These are phyloP conservation scores for Zoysia pacifica DNA, from an alignment of 176 grass and related monocot species.

Conservation along the genomic window DNA sequence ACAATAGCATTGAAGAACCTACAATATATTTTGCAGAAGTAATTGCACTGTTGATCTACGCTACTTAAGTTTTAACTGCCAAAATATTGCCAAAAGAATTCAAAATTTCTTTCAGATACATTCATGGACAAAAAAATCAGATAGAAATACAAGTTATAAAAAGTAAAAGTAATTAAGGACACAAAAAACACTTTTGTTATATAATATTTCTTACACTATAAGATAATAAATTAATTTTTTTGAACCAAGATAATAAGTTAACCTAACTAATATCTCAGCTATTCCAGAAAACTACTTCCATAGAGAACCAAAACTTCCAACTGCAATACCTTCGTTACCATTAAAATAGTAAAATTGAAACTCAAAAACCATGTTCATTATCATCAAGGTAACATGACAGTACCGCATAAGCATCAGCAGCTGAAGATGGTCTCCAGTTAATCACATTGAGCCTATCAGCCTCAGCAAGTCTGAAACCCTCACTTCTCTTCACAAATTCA, in stretches of 20 bases:
- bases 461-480: slow-evolving; percentile 65
- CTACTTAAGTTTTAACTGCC: neutral
- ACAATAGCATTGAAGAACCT: neutral
- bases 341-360: slow-evolving; percentile 3
- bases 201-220: neutral
- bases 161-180: neutral
- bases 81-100: neutral
- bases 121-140: neutral
- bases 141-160: neutral
- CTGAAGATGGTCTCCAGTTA: slow-evolving; percentile 63
- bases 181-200: neutral
- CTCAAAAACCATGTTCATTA: neutral
- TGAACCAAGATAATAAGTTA: neutral
- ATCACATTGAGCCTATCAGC: slow-evolving; percentile 77
- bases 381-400: slow-evolving; percentile 29
- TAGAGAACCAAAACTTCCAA: neutral
- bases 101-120: neutral
- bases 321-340: neutral
- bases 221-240: neutral
- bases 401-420: slow-evolving; percentile 53
- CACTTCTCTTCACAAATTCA: slow-evolving; percentile 61
- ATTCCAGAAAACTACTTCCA: neutral
- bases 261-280: neutral
- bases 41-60: neutral
- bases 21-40: neutral